phyloP scores from a whole-genome alignment of 179 eudicot genomes.

The Carnegiea gigantea region DNA sequence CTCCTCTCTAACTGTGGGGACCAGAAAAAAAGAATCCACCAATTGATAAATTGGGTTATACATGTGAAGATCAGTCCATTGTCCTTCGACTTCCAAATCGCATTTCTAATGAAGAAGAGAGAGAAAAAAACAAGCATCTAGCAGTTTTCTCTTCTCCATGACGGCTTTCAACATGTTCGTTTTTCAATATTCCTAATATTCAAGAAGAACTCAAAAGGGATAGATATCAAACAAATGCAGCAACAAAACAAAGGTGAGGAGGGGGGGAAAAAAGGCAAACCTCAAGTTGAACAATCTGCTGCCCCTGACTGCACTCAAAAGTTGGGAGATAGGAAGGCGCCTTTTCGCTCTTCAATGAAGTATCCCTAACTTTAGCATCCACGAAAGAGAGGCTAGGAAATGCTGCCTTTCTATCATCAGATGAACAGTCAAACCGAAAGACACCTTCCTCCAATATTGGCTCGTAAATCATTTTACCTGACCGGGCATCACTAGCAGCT shows the following conservation, averaged over 20 bases:
- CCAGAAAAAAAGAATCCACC: not conserved
- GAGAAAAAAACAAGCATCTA: not conserved
- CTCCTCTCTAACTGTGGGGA: not conserved
- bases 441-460: conserved; percentile 88
- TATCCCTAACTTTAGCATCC: conserved; percentile 58
- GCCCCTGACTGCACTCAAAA: conserved; percentile 52
- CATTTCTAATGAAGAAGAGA: conserved; percentile 1
- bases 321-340: conserved; percentile 64
- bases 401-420: conserved; percentile 65
- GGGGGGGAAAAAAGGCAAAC: conserved; percentile 27
- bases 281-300: conserved; percentile 71
- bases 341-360: conserved; percentile 47
- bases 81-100: not conserved
- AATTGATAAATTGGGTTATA: not conserved
- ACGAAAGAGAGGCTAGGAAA: conserved; percentile 83
- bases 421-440: conserved; percentile 80
- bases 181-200: conserved; percentile 1
- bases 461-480: conserved; percentile 75
- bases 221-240: not conserved
- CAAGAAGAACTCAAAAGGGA: not conserved
- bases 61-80: not conserved
- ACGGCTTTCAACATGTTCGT: conserved; percentile 6
- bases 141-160: not conserved
- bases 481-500: conserved; percentile 35
- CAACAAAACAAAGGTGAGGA: not conserved